Conservation (phyloP, 345 rosid genomes). For the Gossypium anomalum region DNA sequence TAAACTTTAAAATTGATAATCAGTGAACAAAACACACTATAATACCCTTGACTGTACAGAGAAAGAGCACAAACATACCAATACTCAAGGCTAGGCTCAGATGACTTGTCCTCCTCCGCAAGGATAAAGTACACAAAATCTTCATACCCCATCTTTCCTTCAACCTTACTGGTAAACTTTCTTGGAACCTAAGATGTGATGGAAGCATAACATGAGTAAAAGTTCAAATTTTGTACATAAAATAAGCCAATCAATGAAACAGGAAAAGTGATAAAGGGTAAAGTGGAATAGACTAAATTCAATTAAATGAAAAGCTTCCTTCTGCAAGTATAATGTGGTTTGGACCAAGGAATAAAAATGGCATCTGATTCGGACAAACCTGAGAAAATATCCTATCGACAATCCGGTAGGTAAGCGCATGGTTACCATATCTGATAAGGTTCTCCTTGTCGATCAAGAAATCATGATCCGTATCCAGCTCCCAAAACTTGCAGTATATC, state of each 20-base stretch:
- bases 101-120: slow-evolving; percentile 95
- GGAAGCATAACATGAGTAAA: background rate
- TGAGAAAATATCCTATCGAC: slow-evolving; percentile 91
- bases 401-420: slow-evolving; percentile 94
- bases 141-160: slow-evolving; percentile 96
- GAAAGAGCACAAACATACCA: slow-evolving; percentile 41
- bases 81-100: slow-evolving; percentile 93
- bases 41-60: background rate
- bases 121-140: slow-evolving; percentile 93
- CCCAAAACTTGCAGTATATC: slow-evolving; percentile 99
- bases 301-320: slow-evolving; percentile 4
- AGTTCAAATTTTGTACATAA: slow-evolving; percentile 5
- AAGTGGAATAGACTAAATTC: slow-evolving; percentile 1
- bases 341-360: slow-evolving; percentile 8
- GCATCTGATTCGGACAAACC: slow-evolving; percentile 43
- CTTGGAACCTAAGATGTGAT: slow-evolving; percentile 54
- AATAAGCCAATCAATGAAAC: background rate
- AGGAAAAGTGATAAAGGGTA: background rate
- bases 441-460: slow-evolving; percentile 97
- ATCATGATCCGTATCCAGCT: slow-evolving; percentile 97
- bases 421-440: slow-evolving; percentile 93
- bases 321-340: background rate
- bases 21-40: background rate
- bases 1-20: background rate
- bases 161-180: slow-evolving; percentile 77